Percentiles rank a stretch among this genome's conserved stretches.
These are phyloP conservation scores for Lanmaoa rubissima DNA, from an alignment of 768 basidiomycete genomes.

Conservation along the genomic window DNA sequence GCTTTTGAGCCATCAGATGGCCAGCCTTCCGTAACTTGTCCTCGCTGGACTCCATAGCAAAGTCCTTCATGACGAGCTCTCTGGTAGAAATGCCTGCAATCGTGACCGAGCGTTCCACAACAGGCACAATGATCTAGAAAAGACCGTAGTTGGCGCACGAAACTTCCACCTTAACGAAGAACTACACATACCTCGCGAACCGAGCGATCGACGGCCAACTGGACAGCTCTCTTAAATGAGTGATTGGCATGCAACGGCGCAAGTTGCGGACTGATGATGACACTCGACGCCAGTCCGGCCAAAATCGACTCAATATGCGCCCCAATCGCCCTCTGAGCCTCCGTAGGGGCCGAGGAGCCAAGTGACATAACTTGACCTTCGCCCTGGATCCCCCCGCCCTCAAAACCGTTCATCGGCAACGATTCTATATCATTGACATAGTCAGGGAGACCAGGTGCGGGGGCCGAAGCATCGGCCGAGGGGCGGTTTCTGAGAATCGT, in stretches of 20 bases:
- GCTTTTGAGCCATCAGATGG: slow-evolving; percentile 94
- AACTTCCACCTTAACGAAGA: not conserved
- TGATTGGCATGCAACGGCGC: slow-evolving; percentile 74
- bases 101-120: slow-evolving; percentile 96
- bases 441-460: slow-evolving; percentile 66
- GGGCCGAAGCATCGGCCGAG: slow-evolving; percentile 46
- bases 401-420: slow-evolving; percentile 72
- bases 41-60: slow-evolving; percentile 89
- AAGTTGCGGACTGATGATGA: slow-evolving; percentile 77
- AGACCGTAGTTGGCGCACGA: not conserved
- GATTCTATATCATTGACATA: slow-evolving; percentile 80
- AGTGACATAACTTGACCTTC: slow-evolving; percentile 66
- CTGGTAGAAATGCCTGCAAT: slow-evolving; percentile 97
- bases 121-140: slow-evolving; percentile 85
- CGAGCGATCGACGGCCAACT: slow-evolving; percentile 88
- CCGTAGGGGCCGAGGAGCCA: slow-evolving; percentile 57
- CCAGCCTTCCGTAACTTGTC: slow-evolving; percentile 88
- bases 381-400: slow-evolving; percentile 44
- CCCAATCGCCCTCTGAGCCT: slow-evolving; percentile 65
- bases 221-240: slow-evolving; percentile 86
- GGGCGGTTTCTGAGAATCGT: slow-evolving; percentile 79
- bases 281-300: slow-evolving; percentile 61
- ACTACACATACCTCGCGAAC: slow-evolving; percentile 75
- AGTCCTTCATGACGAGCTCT: slow-evolving; percentile 94
- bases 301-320: slow-evolving; percentile 83